Percentiles rank a stretch among this genome's conserved stretches.
phyloP scores from a whole-genome alignment of 345 rosid species.

The Corchorus olitorius region DNA sequence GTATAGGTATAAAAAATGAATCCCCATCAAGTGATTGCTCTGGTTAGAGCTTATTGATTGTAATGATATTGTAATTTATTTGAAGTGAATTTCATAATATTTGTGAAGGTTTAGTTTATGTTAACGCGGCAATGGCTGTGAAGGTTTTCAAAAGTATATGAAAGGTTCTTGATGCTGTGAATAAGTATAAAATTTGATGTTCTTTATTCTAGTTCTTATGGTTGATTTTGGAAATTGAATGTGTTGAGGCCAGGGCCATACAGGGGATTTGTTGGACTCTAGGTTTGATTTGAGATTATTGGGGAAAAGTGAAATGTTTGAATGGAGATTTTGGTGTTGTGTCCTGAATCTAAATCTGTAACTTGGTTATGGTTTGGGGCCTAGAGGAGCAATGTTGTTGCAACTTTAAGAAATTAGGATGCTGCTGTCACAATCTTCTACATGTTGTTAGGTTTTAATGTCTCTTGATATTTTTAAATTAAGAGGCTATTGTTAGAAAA shows the following conservation, averaged over 20 bases:
- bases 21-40: background rate
- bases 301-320: background rate
- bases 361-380: background rate
- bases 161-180: background rate
- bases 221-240: background rate
- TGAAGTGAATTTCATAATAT: background rate
- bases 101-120: background rate
- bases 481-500: too few species aligned
- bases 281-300: background rate
- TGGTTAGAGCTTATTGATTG: conserved; percentile 1
- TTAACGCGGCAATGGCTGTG: background rate
- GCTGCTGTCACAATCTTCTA: background rate
- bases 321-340: background rate
- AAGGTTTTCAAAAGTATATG: background rate
- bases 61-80: conserved; percentile 5
- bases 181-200: too few species aligned
- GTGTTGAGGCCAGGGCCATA: background rate
- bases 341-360: background rate
- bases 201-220: background rate
- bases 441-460: too few species aligned
- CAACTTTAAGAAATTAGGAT: too few species aligned
- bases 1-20: background rate
- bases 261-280: background rate
- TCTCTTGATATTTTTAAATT: too few species aligned
- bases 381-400: background rate